Base-by-base conservation (phyloP, 352 stramenopile genomes). In the Saprolegnia diclina region DNA sequence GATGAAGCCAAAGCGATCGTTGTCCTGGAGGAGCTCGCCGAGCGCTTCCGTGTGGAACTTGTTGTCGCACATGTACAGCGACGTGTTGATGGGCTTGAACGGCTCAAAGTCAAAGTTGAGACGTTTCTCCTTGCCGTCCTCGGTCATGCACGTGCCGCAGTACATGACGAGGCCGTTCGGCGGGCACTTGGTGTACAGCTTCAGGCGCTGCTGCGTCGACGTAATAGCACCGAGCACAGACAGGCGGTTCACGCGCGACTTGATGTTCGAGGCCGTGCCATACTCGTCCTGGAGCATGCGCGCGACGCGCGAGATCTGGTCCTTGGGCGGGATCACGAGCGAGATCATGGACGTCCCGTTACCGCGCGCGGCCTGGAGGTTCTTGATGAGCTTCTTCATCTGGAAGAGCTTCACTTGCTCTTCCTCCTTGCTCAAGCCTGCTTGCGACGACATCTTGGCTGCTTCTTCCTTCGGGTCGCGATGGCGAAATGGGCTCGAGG, bases 301-400 rank as follows among this genome's bases (percentile, higher is more conserved):
- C 67, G 85, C 91, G 21, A 99, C 91, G 22, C 96, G 90, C 64
- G 90, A 96, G 67, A 99, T 98, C 82, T 99, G 97, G 76, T 99
- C 96, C 67, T 97, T 98, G 1, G 97, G 97, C 56, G 97, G 97
- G 74, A 99, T 98, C 72, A 99, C 98, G 19, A 99, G 82, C 54
- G 95, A 99, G 74, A 99, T 99, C 97, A 99, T 99, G 75, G 92
- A 98, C 46, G 97, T 99, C 46, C 97, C 97, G 79, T 99, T 99
- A 61, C 92, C 88, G 50, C 83, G 77, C 48, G 87, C 87, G 46
- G 79, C 79, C 72, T 94, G 81, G 21, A 99, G 91, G 69, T 94
- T 99, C 80, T 99, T 99, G 79, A 99, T 99, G 38, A 99, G 91
- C 88, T 99, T 99, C 88, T 99, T 99, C 38, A 99, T 94, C 82